Evolutionary conservation across 371 early-diverging fungal species (phyloP).

Genomic region (Mucor lusitanicus): DNA sequence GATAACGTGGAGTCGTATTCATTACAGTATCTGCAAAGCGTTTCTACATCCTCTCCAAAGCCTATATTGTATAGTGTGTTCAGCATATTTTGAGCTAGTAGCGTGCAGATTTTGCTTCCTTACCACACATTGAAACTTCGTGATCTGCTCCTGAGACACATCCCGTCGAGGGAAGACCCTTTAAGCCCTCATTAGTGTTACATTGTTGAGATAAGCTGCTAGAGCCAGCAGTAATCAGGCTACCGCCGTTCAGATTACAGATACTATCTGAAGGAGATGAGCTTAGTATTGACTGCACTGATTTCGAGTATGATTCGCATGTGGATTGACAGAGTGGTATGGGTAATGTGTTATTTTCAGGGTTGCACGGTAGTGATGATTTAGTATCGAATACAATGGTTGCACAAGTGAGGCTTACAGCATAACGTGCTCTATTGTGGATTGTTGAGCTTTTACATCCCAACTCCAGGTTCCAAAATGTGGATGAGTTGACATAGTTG

Average conservation of each 20-base stretch:
- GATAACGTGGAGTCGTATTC: slow-evolving; percentile 9
- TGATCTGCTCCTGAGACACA: slow-evolving; percentile 37
- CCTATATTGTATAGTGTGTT: slow-evolving; percentile 4
- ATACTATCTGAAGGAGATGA: slow-evolving; percentile 6
- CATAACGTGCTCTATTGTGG: slow-evolving; percentile 35
- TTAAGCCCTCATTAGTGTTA: slow-evolving; percentile 23
- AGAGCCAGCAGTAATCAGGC: slow-evolving; percentile 7
- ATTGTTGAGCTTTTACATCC: slow-evolving; percentile 25
- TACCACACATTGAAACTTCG: slow-evolving; percentile 46
- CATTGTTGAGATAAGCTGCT: slow-evolving; percentile 22
- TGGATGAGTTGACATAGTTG: slow-evolving; percentile 25
- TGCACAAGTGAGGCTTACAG: slow-evolving; percentile 37
- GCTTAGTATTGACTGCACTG: slow-evolving; percentile 11
- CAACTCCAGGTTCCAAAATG: slow-evolving; percentile 26
- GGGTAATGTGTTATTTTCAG: slow-evolving; percentile 17
- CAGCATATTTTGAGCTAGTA: neutral
- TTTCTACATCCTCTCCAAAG: slow-evolving; percentile 17
- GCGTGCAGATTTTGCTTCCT: neutral
- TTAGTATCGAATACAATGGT: slow-evolving; percentile 22
- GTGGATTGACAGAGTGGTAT: slow-evolving; percentile 36
- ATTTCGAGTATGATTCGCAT: slow-evolving; percentile 19
- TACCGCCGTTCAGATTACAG: slow-evolving; percentile 8
- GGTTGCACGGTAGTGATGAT: slow-evolving; percentile 28
- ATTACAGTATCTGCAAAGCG: slow-evolving; percentile 19
- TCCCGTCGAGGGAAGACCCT: slow-evolving; percentile 12